phyloP scores from a whole-genome alignment of 257 asterid species.

The Salvia miltiorrhiza region DNA sequence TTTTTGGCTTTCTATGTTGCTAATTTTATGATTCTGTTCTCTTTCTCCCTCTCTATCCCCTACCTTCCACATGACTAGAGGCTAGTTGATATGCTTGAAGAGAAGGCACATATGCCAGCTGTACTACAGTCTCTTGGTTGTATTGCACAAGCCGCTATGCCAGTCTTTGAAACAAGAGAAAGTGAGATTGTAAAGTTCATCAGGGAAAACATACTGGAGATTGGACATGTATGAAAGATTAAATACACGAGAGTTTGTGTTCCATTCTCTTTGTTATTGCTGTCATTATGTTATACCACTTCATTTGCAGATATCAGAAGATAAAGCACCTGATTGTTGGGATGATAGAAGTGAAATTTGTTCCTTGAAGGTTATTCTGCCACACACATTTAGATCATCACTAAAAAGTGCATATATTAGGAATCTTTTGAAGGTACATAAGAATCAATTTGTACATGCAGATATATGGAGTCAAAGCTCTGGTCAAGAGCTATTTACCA shows the following conservation, averaged over 20 bases:
- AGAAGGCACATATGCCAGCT: slow-evolving; percentile 88
- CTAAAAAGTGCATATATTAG: slow-evolving; percentile 8
- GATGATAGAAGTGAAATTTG: slow-evolving; percentile 88
- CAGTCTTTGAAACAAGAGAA: slow-evolving; percentile 97
- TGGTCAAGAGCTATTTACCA: slow-evolving; percentile 97
- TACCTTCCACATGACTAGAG: slow-evolving; percentile 45
- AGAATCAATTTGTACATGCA: slow-evolving; percentile 30
- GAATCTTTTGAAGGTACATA: slow-evolving; percentile 9
- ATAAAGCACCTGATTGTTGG: slow-evolving; percentile 62
- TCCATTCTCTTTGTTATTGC: slow-evolving; percentile 15
- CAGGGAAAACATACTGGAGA: slow-evolving; percentile 67
- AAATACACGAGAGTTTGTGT: slow-evolving; percentile 7
- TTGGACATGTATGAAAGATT: slow-evolving; percentile 61
- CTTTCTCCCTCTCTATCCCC: not conserved
- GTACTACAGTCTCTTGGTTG: slow-evolving; percentile 98
- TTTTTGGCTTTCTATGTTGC: slow-evolving; percentile 15
- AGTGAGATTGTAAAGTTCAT: slow-evolving; percentile 78
- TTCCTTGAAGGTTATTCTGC: slow-evolving; percentile 70
- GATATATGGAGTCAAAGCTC: slow-evolving; percentile 90
- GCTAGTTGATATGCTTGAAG: slow-evolving; percentile 94
- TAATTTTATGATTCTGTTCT: slow-evolving; percentile 13
- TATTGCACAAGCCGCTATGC: slow-evolving; percentile 97
- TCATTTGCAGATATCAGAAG: slow-evolving; percentile 56
- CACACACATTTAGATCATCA: slow-evolving; percentile 13
- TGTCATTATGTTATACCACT: slow-evolving; percentile 20